Conservation (phyloP, 2,329 filamentous ascomycete species). For the Diaporthe capsici region DNA sequence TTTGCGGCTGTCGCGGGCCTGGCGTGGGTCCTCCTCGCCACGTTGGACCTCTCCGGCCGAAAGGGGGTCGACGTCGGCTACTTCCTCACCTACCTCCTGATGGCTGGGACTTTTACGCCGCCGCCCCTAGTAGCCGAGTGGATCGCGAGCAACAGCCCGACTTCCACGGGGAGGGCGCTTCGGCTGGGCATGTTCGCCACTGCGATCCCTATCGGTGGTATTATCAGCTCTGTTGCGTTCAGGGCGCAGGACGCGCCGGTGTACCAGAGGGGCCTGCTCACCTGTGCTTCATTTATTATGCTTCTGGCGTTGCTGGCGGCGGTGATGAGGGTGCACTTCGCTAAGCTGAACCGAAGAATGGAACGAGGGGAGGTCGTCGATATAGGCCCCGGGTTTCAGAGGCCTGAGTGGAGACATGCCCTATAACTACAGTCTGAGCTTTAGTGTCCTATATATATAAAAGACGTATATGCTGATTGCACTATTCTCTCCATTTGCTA, state of each 20-base stretch:
- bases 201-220: slow-evolving; percentile 1
- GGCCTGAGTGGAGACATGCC: slow-evolving; percentile 11
- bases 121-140: slow-evolving; percentile 44
- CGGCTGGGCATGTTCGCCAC: slow-evolving; percentile 20
- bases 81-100: slow-evolving; percentile 45
- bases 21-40: slow-evolving; percentile 45
- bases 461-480: not conserved
- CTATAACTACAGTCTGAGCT: not conserved
- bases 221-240: not conserved
- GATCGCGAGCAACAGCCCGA: slow-evolving; percentile 43
- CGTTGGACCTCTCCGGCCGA: slow-evolving; percentile 42
- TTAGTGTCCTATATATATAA: no score
- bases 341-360: not conserved
- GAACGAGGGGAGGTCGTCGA: not conserved
- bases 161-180: slow-evolving; percentile 44
- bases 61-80: slow-evolving; percentile 42
- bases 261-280: slow-evolving; percentile 13
- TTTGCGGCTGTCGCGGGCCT: slow-evolving; percentile 26
- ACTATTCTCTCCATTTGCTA: not conserved
- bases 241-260: slow-evolving; percentile 3
- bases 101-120: slow-evolving; percentile 43
- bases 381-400: not conserved
- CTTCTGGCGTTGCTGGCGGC: not conserved
- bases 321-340: slow-evolving; percentile 4
- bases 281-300: slow-evolving; percentile 4